Evolutionary conservation across 345 rosid genomes (phyloP).

Genomic region (Pugionium cornutum): DNA sequence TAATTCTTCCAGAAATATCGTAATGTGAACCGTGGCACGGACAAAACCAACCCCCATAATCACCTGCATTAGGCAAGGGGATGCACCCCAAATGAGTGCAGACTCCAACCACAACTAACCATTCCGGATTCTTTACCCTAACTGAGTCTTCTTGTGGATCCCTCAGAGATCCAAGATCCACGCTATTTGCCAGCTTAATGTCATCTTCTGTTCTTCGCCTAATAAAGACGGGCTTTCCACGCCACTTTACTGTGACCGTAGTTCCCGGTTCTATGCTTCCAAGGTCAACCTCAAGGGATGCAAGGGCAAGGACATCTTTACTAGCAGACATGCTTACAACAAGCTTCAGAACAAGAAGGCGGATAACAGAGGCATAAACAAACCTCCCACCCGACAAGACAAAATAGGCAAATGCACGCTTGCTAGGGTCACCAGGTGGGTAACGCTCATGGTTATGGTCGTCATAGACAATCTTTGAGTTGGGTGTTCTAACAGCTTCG

Average conservation of each 20-base stretch:
- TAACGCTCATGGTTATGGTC: slow-evolving; percentile 81
- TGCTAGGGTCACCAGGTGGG: slow-evolving; percentile 68
- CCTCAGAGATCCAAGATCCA: slow-evolving; percentile 74
- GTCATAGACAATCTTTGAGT: slow-evolving; percentile 76
- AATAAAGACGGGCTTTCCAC: slow-evolving; percentile 54
- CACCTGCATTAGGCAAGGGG: slow-evolving; percentile 78
- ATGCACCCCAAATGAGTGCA: slow-evolving; percentile 49
- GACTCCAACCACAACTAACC: slow-evolving; percentile 86
- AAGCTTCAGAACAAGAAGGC: slow-evolving; percentile 51
- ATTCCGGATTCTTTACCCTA: slow-evolving; percentile 90
- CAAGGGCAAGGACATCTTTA: slow-evolving; percentile 92
- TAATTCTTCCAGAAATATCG: slow-evolving; percentile 87
- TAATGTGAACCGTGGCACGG: slow-evolving; percentile 43
- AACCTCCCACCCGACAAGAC: no score
- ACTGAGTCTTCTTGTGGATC: slow-evolving; percentile 77
- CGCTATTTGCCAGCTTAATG: slow-evolving; percentile 79
- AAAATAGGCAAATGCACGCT: no score
- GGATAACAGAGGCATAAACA: slow-evolving; percentile 67
- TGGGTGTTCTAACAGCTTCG: slow-evolving; percentile 75
- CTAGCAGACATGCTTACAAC: slow-evolving; percentile 89
- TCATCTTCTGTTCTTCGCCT: slow-evolving; percentile 91
- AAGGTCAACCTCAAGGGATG: slow-evolving; percentile 93
- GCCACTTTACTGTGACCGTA: slow-evolving; percentile 48
- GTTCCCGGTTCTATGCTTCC: slow-evolving; percentile 82
- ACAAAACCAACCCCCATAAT: slow-evolving; percentile 85